Evolutionary conservation across 768 basidiomycete species (phyloP).

Genomic region (Boletus sensibilis): DNA sequence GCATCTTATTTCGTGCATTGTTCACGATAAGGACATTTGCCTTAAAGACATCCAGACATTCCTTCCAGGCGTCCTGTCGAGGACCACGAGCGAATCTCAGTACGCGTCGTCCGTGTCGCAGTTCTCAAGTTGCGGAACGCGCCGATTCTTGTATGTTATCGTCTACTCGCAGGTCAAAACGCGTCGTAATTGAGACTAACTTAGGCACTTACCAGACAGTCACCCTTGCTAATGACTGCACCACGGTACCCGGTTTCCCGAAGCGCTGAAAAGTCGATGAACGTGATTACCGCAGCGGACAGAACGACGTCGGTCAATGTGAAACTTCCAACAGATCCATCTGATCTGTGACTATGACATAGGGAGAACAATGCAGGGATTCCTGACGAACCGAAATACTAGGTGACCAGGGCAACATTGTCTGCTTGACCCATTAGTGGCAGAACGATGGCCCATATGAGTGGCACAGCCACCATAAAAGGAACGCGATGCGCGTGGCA

Average conservation of each 20-base stretch:
- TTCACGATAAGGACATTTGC: background rate
- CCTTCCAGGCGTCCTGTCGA: background rate
- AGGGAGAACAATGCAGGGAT: background rate
- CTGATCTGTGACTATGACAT: background rate
- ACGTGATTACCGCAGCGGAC: background rate
- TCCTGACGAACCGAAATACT: background rate
- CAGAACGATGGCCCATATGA: background rate
- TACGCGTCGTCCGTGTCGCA: background rate
- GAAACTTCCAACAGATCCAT: background rate
- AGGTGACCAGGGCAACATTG: background rate
- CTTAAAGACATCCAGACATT: too few species aligned
- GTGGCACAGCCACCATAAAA: constrained; percentile 17
- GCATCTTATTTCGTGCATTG: background rate
- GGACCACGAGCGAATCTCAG: too few species aligned
- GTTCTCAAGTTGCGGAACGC: background rate
- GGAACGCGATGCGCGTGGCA: constrained; percentile 18
- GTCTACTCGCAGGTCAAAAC: background rate
- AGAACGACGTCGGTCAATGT: background rate
- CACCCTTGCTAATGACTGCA: background rate
- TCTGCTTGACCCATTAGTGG: too few species aligned
- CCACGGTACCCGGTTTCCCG: background rate
- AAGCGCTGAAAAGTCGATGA: too few species aligned
- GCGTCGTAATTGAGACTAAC: background rate
- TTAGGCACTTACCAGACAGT: background rate
- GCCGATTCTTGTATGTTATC: background rate